These are phyloP conservation scores for Syzygium syzygioides DNA, from an alignment of 441 rosid genomes.

Conservation along the genomic window DNA sequence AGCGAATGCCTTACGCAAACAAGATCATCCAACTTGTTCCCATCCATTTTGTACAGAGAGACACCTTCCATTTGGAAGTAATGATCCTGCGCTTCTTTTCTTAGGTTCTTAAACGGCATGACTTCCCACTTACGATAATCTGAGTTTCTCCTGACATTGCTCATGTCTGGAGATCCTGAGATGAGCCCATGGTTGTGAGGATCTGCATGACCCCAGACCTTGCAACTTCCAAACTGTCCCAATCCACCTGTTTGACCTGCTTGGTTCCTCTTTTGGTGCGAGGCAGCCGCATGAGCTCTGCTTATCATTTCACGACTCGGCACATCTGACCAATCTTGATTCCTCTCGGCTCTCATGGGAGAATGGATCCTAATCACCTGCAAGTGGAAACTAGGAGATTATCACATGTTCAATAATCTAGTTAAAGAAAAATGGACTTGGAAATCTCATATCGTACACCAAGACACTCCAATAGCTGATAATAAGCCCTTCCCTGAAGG, in stretches of 20 bases:
- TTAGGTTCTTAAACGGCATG: slow-evolving; percentile 68
- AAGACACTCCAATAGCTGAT: slow-evolving; percentile 94
- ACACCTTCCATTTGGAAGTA: slow-evolving; percentile 68
- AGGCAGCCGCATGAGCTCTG: slow-evolving; percentile 73
- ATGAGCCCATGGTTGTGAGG: slow-evolving; percentile 45
- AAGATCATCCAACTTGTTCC: slow-evolving; percentile 89
- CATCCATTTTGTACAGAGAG: slow-evolving; percentile 95
- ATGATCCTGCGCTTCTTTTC: slow-evolving; percentile 83
- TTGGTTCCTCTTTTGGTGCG: slow-evolving; percentile 53
- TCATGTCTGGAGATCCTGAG: slow-evolving; percentile 91
- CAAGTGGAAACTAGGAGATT: not conserved
- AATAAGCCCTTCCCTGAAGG: slow-evolving; percentile 96
- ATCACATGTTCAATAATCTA: not conserved
- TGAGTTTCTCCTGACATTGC: slow-evolving; percentile 57
- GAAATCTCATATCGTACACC: slow-evolving; percentile 46
- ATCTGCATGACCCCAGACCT: slow-evolving; percentile 79
- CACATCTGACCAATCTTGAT: slow-evolving; percentile 84
- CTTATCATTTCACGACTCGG: slow-evolving; percentile 74
- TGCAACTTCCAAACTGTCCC: slow-evolving; percentile 86
- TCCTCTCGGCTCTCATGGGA: slow-evolving; percentile 76
- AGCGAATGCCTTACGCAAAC: slow-evolving; percentile 75
- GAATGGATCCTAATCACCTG: slow-evolving; percentile 97
- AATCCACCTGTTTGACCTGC: slow-evolving; percentile 24
- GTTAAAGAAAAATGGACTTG: not conserved
- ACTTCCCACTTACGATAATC: slow-evolving; percentile 87